Evolutionary conservation across 768 basidiomycete species (phyloP).

Genomic region (Lentinula boryana): DNA sequence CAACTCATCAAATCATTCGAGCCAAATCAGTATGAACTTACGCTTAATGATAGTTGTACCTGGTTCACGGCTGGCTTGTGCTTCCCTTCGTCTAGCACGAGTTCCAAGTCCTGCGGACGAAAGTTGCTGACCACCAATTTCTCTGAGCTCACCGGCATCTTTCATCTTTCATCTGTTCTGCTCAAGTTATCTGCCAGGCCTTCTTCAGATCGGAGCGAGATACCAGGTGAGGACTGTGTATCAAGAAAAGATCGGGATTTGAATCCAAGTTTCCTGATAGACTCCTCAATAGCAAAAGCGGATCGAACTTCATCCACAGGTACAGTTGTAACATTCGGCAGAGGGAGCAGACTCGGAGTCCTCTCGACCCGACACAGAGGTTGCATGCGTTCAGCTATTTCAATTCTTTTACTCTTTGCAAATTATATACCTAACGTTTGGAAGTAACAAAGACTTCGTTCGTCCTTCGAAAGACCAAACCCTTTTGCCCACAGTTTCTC

Average conservation of each 20-base stretch:
- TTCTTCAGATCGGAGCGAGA: slow-evolving; percentile 19
- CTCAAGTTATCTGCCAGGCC: slow-evolving; percentile 47
- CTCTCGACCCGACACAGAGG: slow-evolving; percentile 11
- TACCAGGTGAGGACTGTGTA: slow-evolving; percentile 36
- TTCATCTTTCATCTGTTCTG: no score
- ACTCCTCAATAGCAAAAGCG: slow-evolving; percentile 37
- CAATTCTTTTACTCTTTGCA: not conserved
- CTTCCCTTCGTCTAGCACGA: slow-evolving; percentile 35
- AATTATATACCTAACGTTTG: slow-evolving; percentile 17
- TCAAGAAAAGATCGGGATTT: slow-evolving; percentile 47
- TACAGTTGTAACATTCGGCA: slow-evolving; percentile 17
- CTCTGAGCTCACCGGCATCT: slow-evolving; percentile 29
- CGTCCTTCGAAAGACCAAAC: slow-evolving; percentile 27
- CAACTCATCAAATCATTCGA: no score
- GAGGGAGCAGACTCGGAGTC: not conserved
- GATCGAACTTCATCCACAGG: slow-evolving; percentile 27
- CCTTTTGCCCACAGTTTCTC: slow-evolving; percentile 26
- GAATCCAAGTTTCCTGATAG: slow-evolving; percentile 39
- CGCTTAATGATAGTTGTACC: slow-evolving; percentile 19
- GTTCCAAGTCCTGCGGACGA: slow-evolving; percentile 36
- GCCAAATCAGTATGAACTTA: no score
- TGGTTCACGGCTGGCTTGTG: slow-evolving; percentile 52
- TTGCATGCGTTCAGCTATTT: no score
- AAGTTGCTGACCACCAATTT: slow-evolving; percentile 54
- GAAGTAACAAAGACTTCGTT: slow-evolving; percentile 45